Base-by-base conservation (phyloP, 176 grass and related monocot genomes). In the Carex pumila region DNA sequence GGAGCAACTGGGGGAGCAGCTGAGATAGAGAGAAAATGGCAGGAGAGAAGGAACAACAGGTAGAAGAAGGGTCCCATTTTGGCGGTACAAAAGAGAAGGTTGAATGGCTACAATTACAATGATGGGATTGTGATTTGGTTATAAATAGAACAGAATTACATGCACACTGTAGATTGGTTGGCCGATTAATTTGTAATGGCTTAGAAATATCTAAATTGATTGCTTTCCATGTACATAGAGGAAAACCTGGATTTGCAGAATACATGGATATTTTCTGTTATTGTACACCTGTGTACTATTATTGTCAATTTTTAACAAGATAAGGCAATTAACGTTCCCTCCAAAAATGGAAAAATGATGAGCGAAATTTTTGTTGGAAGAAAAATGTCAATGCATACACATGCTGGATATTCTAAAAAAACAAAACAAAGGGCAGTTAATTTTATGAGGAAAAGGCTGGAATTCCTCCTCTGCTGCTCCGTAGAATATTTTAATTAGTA, bases 21-120 rank as follows among this genome's bases (percentile, higher is more conserved):
- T 0, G 39, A 55, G 49, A 53, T 61, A 19, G 17, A 61, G 37
- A 65, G 36, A 6, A 1, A 64, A 37, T 81, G 19, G 17, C 39
- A 65, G 4, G 59, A 82, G 6, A 82, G 1, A 50, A 82, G 19
- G 19, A 82, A 65, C 19, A 82, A 50, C 5, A 65, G 12, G 12
- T 37, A 52, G n/a, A 82, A 65, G n/a, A 82, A 45, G 1, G 80
- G 10, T 41, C 10, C 41, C 80, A 82, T 82, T 12, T 65, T 81
- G 9, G 43, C 22, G n/a, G 2, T 72, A 43, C 19, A 61, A 39
- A 5, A 80, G 47, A 39, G 34, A 39, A 39, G 29, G 12, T 15
- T 67, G 30, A n/a, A 70, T 70, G 6, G 31, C 10, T 50, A 50
- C 47, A 50, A 50, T 50, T 66, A 43, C 6, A 67, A 30, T 37